Evolutionary conservation across 345 rosid species (phyloP).

Genomic region (Alliaria petiolata): DNA sequence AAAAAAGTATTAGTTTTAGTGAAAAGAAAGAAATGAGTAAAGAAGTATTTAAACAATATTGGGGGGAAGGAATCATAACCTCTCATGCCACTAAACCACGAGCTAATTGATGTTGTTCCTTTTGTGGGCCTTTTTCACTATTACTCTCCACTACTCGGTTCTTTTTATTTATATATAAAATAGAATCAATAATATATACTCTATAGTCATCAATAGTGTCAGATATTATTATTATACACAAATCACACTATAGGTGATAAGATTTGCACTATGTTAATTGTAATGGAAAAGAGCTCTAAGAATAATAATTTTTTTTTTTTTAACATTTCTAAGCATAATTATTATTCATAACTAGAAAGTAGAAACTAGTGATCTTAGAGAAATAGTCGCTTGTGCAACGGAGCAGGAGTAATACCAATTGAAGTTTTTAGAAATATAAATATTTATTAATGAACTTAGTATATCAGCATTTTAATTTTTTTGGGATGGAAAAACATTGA

Average conservation of each 20-base stretch:
- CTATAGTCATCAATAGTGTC: constrained; percentile 13
- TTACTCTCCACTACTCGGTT: constrained; percentile 11
- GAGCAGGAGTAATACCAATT: not conserved
- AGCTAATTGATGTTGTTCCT: constrained; percentile 50
- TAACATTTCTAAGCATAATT: too few species aligned
- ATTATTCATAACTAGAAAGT: constrained; percentile 3
- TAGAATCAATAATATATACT: constrained; percentile 20
- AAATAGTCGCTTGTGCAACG: not conserved
- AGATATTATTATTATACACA: constrained; percentile 1
- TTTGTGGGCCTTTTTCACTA: constrained; percentile 51
- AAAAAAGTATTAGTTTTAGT: constrained; percentile 9
- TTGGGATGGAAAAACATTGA: too few species aligned
- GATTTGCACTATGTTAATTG: constrained; percentile 10
- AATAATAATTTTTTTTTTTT: too few species aligned
- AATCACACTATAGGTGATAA: constrained; percentile 12
- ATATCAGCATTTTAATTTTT: too few species aligned
- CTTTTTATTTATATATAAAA: constrained; percentile 3
- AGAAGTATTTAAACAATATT: constrained; percentile 15
- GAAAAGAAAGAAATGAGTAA: constrained; percentile 2
- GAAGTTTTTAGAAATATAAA: too few species aligned
- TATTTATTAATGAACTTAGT: too few species aligned
- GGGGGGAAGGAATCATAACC: constrained; percentile 51
- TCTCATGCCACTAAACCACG: constrained; percentile 44
- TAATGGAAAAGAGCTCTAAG: not conserved
- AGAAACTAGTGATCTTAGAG: constrained; percentile 1